These are phyloP conservation scores for Trichoderma lentiforme DNA, from an alignment of 2,329 filamentous ascomycete genomes.

Conservation along the genomic window DNA sequence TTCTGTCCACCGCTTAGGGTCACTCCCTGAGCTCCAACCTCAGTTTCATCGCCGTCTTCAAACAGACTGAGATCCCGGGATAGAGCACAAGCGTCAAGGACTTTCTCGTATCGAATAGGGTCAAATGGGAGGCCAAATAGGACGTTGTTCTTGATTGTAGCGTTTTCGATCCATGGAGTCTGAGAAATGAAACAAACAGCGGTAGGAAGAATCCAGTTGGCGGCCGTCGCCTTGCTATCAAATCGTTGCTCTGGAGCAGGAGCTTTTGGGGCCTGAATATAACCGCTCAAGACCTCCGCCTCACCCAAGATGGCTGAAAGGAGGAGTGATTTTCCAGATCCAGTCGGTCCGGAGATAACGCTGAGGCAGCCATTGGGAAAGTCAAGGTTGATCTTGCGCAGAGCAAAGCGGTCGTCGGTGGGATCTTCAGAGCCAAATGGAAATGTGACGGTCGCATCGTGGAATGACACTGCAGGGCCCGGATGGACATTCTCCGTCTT, in stretches of 20 bases:
- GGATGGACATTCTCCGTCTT: background rate
- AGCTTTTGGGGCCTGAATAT: constrained; percentile 5
- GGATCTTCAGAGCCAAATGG: background rate
- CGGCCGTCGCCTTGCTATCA: background rate
- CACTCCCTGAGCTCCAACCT: constrained; percentile 38
- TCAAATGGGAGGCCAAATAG: constrained; percentile 67
- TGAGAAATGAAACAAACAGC: constrained; percentile 41
- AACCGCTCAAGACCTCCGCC: constrained; percentile 4
- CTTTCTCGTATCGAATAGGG: constrained; percentile 60
- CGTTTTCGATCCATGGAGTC: constrained; percentile 76
- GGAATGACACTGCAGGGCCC: background rate
- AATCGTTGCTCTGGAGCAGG: background rate
- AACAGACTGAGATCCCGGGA: constrained; percentile 68
- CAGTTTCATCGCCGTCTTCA: constrained; percentile 65
- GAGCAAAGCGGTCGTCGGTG: constrained; percentile 3
- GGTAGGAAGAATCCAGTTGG: constrained; percentile 2
- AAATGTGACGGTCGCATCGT: background rate
- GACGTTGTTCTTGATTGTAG: constrained; percentile 68
- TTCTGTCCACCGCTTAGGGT: constrained; percentile 22
- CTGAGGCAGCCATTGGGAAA: constrained; percentile 16
- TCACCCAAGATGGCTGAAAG: constrained; percentile 15
- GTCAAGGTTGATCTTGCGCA: background rate
- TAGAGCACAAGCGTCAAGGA: constrained; percentile 67
- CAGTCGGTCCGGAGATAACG: constrained; percentile 18
- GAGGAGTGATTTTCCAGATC: constrained; percentile 17